Percentiles rank a stretch among this genome's conserved stretches.
These are phyloP conservation scores for Rhizopogon vulgaris DNA, from an alignment of 768 basidiomycete species.

Conservation along the genomic window DNA sequence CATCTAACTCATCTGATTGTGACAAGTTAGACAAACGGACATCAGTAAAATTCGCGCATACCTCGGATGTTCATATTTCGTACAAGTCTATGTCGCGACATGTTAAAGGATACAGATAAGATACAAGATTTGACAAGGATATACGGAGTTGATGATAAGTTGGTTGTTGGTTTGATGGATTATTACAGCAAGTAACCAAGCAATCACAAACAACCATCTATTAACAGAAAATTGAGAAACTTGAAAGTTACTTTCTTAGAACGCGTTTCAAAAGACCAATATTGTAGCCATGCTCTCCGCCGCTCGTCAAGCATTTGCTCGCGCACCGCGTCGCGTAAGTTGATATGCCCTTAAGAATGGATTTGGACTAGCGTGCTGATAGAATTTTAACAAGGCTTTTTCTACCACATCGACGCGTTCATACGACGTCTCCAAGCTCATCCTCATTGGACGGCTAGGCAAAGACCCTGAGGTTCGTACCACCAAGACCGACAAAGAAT, in stretches of 20 bases:
- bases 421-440: conserved; percentile 67
- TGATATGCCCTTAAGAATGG: neutral
- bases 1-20: conserved; percentile 76
- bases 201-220: conserved; percentile 6
- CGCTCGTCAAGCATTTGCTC: conserved; percentile 38
- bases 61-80: conserved; percentile 80
- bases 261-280: neutral
- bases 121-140: conserved; percentile 5
- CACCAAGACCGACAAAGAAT: conserved; percentile 75
- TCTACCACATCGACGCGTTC: conserved; percentile 50
- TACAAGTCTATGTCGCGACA: conserved; percentile 92
- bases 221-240: neutral
- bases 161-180: neutral
- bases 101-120: conserved; percentile 24
- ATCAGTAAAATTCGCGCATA: conserved; percentile 16
- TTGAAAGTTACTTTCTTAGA: neutral
- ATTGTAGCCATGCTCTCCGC: conserved; percentile 42
- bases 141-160: neutral
- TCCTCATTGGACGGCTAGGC: conserved; percentile 68
- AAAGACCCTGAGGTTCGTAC: conserved; percentile 64
- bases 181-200: conserved; percentile 8
- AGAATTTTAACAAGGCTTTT: conserved; percentile 43
- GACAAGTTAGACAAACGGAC: neutral
- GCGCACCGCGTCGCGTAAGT: conserved; percentile 45
- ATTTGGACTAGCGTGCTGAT: neutral